Base-by-base conservation (phyloP, 2,329 filamentous ascomycete genomes). In the Calonectria fujianensis region DNA sequence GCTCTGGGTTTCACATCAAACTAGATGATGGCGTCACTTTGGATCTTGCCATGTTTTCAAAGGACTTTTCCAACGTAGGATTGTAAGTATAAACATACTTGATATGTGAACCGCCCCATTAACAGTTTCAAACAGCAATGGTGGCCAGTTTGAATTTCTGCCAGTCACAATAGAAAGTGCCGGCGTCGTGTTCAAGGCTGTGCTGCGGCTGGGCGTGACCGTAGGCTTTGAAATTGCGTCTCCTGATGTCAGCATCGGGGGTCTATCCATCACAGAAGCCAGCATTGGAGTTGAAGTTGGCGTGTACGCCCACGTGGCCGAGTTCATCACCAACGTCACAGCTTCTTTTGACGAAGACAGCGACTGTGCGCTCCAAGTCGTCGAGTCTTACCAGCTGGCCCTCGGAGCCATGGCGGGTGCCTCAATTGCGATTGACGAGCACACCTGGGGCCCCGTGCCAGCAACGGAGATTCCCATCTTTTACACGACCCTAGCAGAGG, bases 321-420 rank as follows among this genome's bases (percentile, higher is more conserved):
- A 91, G 68, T 88, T 92, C 75, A 84, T 83, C 14, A 89, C 89
- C 16, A 90, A 89, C 74, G 81, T 92, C 45, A 90, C 89, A 0
- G 82, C 82, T 3, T 76, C 80, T 0, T n/a, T 39, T 1, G 82
- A 82, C 9, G 82, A 82, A 24, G 81, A 84, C 1, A 80, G 84
- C 32, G 82, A 85, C 1, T 91, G 90, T 74, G 74, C 83, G 2
- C 72, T 92, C 6, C 82, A 82, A 13, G 86, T 90, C 7, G 83
- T 87, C 13, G 87, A 92, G 75, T 83, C 85, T 2, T 92, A 90
- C 79, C 83, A 86, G 14, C 79, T 92, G 14, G 90, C 86, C 0
- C 76, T 92, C 0, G 91, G 90, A 20, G 90, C 89, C 7, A 85
- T 84, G 1, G 90, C 89, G 6, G 91, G 90, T 1, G 90, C 90